Evolutionary conservation across 2,329 filamentous ascomycete species (phyloP), one percentile per base, ranked within the genome.

Genomic region (Fusarium pseudograminearum): DNA sequence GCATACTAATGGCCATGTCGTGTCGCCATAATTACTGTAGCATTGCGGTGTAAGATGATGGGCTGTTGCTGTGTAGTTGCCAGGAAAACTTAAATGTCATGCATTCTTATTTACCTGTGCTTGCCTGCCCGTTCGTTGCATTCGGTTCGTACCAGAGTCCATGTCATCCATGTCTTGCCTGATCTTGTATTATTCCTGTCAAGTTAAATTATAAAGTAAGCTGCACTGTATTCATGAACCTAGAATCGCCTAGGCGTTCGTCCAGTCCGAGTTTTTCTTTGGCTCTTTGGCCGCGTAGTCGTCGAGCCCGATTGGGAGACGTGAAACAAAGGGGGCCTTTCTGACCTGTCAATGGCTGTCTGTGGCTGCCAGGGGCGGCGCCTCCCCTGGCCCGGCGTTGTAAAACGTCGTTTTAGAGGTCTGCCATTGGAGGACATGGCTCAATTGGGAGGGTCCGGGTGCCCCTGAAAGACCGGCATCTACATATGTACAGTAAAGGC

Each of bases 271-370:
- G 24, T 48, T 24, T 47, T 68, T 67, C 33, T 57, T 50, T 50
- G 52, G 31, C 28, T 20, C 12, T 30, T 30, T 62, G 57, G 63
- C 67, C 67, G 63, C 65, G 65, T 60, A 65, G 44, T 40, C 57
- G 44, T 60, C 67, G 61, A 52, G 42, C 69, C 69, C 69, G 59
- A 74, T 74, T 70, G 61, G 72, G 72, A 70, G 40, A 68, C 60
- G 51, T 74, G 72, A 74, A 74, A 74, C 72, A 67, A 69, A 69
- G 66, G 67, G 48, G 61, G 57, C 31, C 56, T 50, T 65, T 61
- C 22, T 36, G 48, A 62, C 57, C 44, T 71, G 64, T 69, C 67
- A 74, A 57, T 71, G 71, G 67, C 47, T 66, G 60, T 58, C 51
- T 61, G 54, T 57, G 65, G 65, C 56, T 66, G 51, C 63, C 61